Percentiles rank a stretch among this genome's conserved stretches.
Conservation (phyloP, 2,329 filamentous ascomycete species). For the Alternaria panax region DNA sequence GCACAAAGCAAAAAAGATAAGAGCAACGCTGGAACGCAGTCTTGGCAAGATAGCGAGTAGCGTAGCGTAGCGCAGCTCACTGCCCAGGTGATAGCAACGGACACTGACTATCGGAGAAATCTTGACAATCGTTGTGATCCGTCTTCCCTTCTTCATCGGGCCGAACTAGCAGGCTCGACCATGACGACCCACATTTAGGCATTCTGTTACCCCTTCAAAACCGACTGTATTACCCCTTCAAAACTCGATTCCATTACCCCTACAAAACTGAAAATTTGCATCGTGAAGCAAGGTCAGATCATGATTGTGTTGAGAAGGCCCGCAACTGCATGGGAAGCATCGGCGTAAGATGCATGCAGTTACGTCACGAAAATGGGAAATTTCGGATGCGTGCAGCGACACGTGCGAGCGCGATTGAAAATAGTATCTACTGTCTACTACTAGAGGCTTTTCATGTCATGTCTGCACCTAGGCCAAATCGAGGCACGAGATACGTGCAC, state of each 20-base stretch:
- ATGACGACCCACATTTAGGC: slow-evolving; percentile 16
- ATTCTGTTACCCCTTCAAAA: slow-evolving; percentile 45
- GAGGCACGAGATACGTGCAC: background rate
- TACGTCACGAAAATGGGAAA: slow-evolving; percentile 19
- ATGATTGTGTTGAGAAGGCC: slow-evolving; percentile 6
- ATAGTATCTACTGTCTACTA: background rate
- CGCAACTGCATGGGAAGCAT: slow-evolving; percentile 25
- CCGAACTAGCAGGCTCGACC: slow-evolving; percentile 20
- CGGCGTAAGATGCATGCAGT: slow-evolving; percentile 25
- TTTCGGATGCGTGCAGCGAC: slow-evolving; percentile 2
- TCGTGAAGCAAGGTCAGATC: slow-evolving; percentile 3
- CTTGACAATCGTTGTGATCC: slow-evolving; percentile 10
- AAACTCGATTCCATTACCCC: slow-evolving; percentile 47
- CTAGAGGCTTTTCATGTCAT: background rate
- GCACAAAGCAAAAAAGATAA: slow-evolving; percentile 15
- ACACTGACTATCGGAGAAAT: slow-evolving; percentile 1
- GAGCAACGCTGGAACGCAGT: slow-evolving; percentile 2
- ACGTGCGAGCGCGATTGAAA: slow-evolving; percentile 1
- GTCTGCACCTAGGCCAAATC: background rate
- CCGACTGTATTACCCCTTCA: slow-evolving; percentile 44
- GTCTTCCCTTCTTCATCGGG: slow-evolving; percentile 23
- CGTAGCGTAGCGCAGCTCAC: slow-evolving; percentile 5
- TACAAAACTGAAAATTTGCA: slow-evolving; percentile 48
- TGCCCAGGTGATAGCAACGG: background rate
- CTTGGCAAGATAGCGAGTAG: slow-evolving; percentile 10